Evolutionary conservation across 73 alveolate species (phyloP).

Genomic region (Paramecium sonneborni): DNA sequence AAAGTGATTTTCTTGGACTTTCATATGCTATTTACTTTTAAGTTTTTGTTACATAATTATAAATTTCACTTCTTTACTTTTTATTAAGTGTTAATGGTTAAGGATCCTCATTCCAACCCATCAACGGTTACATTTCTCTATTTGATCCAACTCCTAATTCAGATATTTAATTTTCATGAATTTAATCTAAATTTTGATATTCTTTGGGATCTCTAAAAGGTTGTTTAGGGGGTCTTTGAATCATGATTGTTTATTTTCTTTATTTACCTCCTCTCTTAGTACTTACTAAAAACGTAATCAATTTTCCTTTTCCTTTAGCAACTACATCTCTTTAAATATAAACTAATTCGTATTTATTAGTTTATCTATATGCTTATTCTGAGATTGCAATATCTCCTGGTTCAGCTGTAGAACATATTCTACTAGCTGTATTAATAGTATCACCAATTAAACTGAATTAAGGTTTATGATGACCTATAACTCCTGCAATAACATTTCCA

Average conservation of each 20-base stretch:
- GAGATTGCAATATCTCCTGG: background rate
- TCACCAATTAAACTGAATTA: conserved; percentile 33
- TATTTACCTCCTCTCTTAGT: background rate
- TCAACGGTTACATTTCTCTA: background rate
- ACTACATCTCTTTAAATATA: background rate
- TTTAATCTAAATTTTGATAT: background rate
- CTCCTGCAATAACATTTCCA: conserved; percentile 50
- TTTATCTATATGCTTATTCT: conserved; percentile 17
- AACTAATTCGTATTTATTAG: background rate
- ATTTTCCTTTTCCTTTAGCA: conserved; percentile 72
- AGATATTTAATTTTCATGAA: background rate
- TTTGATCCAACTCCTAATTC: background rate
- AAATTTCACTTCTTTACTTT: background rate
- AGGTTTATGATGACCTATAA: conserved; percentile 54
- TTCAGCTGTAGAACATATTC: conserved; percentile 21
- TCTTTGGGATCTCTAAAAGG: background rate
- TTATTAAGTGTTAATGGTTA: background rate
- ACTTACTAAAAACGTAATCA: conserved; percentile 51
- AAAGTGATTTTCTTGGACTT: background rate
- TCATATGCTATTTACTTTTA: background rate
- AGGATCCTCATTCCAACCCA: background rate
- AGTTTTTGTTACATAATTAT: background rate
- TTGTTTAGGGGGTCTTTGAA: background rate
- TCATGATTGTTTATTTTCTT: conserved; percentile 12
- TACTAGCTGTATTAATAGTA: conserved; percentile 48